Percentiles rank a stretch among this genome's conserved stretches.
phyloP scores from a whole-genome alignment of 306 rosid genomes.

The Vigna angularis region DNA sequence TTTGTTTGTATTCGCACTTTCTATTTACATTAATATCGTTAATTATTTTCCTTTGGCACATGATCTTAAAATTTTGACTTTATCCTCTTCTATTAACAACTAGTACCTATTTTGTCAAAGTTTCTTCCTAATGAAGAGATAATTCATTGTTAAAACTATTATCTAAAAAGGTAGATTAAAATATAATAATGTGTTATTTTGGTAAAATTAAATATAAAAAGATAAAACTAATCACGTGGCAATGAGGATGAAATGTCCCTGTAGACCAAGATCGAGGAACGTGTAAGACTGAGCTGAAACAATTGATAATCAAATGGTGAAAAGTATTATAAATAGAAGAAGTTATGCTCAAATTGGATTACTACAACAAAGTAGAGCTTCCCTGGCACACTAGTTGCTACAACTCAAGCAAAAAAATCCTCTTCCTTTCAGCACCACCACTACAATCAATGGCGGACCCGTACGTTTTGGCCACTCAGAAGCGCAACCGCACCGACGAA shows the following conservation, averaged over 20 bases:
- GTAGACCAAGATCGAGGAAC: neutral
- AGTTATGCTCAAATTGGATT: neutral
- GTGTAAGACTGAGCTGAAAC: neutral
- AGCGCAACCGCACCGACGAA: conserved; percentile 51
- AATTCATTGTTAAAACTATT: too few relatives aligned
- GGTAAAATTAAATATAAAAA: neutral
- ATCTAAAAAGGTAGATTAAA: too few relatives aligned
- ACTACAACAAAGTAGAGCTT: neutral
- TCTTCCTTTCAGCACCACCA: neutral
- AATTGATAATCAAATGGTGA: neutral
- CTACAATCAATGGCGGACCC: conserved; percentile 53
- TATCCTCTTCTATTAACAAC: too few relatives aligned
- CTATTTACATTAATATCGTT: too few relatives aligned
- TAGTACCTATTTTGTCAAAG: too few relatives aligned
- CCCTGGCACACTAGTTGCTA: neutral
- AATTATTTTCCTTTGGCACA: too few relatives aligned
- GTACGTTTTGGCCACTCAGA: conserved; percentile 44
- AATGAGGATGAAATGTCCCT: neutral
- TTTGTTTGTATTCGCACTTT: too few relatives aligned
- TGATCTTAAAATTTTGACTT: too few relatives aligned
- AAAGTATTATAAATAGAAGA: neutral
- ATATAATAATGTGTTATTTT: neutral
- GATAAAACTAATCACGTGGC: neutral
- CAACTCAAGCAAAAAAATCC: neutral
- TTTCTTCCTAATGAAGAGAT: too few relatives aligned